A percentile compares a stretch with the other conserved stretches of the same genome.
Evolutionary conservation across 2,329 filamentous ascomycete species (phyloP).

Genomic region (Aspergillus sp.): DNA sequence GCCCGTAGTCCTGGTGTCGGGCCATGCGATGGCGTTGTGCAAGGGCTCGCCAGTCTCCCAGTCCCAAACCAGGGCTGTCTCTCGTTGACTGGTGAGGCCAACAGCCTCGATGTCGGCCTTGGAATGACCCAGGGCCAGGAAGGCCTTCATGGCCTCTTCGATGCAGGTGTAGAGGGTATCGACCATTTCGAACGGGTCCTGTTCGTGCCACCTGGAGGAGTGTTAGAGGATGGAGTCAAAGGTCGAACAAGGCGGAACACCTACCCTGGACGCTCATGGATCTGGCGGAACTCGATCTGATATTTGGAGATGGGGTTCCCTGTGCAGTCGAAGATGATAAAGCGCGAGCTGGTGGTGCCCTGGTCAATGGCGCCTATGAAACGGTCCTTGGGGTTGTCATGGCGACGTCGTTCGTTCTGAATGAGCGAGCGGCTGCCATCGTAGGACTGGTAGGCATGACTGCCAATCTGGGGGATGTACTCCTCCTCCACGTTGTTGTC

Average conservation of each 20-base stretch:
- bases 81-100: conserved; percentile 83
- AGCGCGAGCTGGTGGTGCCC: conserved; percentile 79
- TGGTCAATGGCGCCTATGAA: conserved; percentile 87
- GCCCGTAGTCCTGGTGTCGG: conserved; percentile 69
- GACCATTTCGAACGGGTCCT: conserved; percentile 70
- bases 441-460: conserved; percentile 19
- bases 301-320: conserved; percentile 73
- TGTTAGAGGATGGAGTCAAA: neutral
- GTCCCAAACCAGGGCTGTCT: conserved; percentile 83
- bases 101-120: conserved; percentile 62
- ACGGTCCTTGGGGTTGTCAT: conserved; percentile 25
- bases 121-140: conserved; percentile 59
- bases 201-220: conserved; percentile 83
- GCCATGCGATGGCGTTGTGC: conserved; percentile 81
- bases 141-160: conserved; percentile 62
- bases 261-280: conserved; percentile 77
- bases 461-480: conserved; percentile 12
- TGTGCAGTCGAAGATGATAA: conserved; percentile 76
- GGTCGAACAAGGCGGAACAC: conserved; percentile 21
- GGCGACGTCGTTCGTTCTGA: conserved; percentile 22
- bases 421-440: conserved; percentile 28
- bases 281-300: conserved; percentile 78
- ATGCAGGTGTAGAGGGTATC: conserved; percentile 70
- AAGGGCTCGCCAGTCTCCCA: conserved; percentile 67
- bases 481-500: conserved; percentile 13